Evolutionary conservation across 2,329 filamentous ascomycete species (phyloP), one percentile per base, ranked within the genome.

Genomic region (Ceratocystis smalleyi): DNA sequence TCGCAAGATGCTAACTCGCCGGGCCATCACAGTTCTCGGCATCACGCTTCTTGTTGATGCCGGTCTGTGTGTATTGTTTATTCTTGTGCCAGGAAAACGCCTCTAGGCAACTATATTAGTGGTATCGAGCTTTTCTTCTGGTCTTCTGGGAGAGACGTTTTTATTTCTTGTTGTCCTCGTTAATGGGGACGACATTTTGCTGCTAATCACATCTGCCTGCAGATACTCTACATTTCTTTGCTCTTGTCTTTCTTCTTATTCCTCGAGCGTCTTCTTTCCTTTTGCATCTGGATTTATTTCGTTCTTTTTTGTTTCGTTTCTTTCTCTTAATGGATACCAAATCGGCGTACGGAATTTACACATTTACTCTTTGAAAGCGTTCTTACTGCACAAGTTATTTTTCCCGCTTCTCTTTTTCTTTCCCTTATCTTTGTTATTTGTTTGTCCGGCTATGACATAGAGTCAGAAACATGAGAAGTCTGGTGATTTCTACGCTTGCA

Each of bases 21-120:
- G 94, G 66, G 86, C 94, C 0, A 72, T 89, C 54, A 91, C 94
- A 77, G 89, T 94, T 15, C 76, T 96, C 15, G 78, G 83, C 7
- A 81, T 94, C 67, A 91, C 91, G 35, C 73, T 86, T 32, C 73
- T 95, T 40, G 79, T 95, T 64, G 89, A 92, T 68, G 85, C 89
- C 2, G 89, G 85, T n/a, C 77, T 97, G 15, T 89, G 89, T 70
- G 82, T 94, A 65, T 78, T 99, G 30, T 99, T 99, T 77, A 91
- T 96, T 69, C 86, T 99, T 66, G 94, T 99, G 3, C 94, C 94
- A 1, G 92, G 94, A 64, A 95, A 88, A 73, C 80, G 88, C 67
- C 79, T 95, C 55, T 94, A 72, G 77, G 8, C 10, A 22, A 22
- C 45, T n/a, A 22, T 22, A 22, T 6, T 47, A 22, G 45, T 47